phyloP scores from a whole-genome alignment of 148 eudicot species.

The Rhododendron williamsianum region DNA sequence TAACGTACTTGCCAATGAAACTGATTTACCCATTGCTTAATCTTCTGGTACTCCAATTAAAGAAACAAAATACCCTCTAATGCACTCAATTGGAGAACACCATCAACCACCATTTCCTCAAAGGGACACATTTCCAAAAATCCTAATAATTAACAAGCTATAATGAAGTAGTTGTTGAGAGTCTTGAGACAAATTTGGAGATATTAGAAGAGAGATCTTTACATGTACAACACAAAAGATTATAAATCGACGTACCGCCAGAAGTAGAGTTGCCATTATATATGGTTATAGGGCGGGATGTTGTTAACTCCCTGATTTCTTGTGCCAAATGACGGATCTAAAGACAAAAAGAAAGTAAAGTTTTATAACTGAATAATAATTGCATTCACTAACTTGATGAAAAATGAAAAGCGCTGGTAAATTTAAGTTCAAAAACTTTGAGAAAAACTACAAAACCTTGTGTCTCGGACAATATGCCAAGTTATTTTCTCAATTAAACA shows the following conservation, averaged over 20 bases:
- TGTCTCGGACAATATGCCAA: not conserved
- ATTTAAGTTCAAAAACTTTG: not conserved
- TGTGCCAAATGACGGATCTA: conserved; percentile 85
- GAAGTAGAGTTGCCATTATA: conserved; percentile 59
- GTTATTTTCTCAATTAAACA: not conserved
- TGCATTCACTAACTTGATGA: not conserved
- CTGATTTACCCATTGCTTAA: not conserved
- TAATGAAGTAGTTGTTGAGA: not conserved
- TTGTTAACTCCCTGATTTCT: conserved; percentile 72
- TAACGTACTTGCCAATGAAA: not conserved
- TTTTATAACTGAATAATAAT: not conserved
- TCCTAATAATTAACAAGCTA: not conserved
- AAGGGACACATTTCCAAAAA: not conserved
- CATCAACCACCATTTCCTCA: not conserved
- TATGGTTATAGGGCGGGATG: conserved; percentile 62
- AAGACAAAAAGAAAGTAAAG: conserved; percentile 15
- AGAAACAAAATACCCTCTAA: not conserved
- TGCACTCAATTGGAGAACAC: not conserved
- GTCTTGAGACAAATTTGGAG: not conserved
- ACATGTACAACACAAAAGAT: not conserved
- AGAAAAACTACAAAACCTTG: not conserved
- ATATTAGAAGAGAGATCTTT: not conserved
- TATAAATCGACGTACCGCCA: conserved; percentile 40
- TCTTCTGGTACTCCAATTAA: not conserved
- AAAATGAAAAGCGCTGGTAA: not conserved